Conservation (phyloP, 2,329 filamentous ascomycete species). For the Pseudocercospora pini-densiflorae region DNA sequence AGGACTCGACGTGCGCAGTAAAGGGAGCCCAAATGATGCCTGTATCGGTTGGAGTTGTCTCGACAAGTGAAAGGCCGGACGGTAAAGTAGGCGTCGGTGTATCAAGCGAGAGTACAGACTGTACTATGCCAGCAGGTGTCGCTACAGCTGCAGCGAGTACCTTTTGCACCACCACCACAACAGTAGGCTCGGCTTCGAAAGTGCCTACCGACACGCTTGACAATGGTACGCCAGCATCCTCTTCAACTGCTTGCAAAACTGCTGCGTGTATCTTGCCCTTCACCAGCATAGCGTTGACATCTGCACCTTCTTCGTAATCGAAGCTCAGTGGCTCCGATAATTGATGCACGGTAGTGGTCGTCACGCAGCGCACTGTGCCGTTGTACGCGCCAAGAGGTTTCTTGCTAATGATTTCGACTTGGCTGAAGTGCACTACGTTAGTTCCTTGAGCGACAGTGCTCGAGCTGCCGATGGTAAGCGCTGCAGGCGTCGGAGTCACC, state of each 20-base stretch:
- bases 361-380: constrained; percentile 38
- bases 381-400: constrained; percentile 32
- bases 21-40: constrained; percentile 26
- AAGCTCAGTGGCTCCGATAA: constrained; percentile 44
- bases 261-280: constrained; percentile 37
- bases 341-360: constrained; percentile 41
- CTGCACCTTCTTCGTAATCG: constrained; percentile 42
- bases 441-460: constrained; percentile 38
- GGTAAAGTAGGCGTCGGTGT: constrained; percentile 35
- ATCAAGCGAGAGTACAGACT: constrained; percentile 21
- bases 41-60: constrained; percentile 23
- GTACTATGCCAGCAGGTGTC: constrained; percentile 19
- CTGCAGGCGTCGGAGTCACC: constrained; percentile 36
- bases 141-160: constrained; percentile 38
- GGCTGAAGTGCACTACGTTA: constrained; percentile 49
- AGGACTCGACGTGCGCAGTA: constrained; percentile 33
- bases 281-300: constrained; percentile 33
- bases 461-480: constrained; percentile 32
- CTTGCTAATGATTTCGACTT: constrained; percentile 48
- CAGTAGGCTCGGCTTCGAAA: constrained; percentile 47
- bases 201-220: constrained; percentile 38
- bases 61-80: constrained; percentile 21
- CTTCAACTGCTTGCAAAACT: constrained; percentile 39
- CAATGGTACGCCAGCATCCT: constrained; percentile 16
- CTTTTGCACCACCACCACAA: constrained; percentile 48